A percentile compares a stretch with the other conserved stretches of the same genome.
phyloP scores from a whole-genome alignment of 345 rosid genomes.

The Eucalyptus cloeziana region DNA sequence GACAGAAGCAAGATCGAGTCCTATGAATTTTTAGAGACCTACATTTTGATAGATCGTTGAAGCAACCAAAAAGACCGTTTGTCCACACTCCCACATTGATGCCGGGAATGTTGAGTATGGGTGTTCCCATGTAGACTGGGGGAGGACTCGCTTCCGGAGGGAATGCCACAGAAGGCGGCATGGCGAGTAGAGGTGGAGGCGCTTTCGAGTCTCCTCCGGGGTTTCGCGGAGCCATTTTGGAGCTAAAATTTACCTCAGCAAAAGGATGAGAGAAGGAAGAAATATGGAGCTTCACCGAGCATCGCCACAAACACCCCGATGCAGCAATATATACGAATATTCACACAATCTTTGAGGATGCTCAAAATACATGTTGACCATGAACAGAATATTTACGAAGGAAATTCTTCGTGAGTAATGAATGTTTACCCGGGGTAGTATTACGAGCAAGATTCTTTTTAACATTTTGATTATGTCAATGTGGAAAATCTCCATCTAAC shows the following conservation, averaged over 20 bases:
- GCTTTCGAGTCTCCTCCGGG: neutral
- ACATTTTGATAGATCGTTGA: slow-evolving; percentile 2
- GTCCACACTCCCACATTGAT: neutral
- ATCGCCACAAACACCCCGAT: neutral
- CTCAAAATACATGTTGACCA: too few species aligned
- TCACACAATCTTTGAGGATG: too few species aligned
- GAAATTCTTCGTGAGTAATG: too few species aligned
- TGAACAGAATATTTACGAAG: too few species aligned
- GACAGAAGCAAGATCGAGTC: neutral
- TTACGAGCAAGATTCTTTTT: too few species aligned
- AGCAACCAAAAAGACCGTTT: slow-evolving; percentile 9
- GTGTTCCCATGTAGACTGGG: neutral
- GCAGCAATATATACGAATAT: neutral
- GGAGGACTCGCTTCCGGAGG: neutral
- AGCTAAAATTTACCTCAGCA: neutral
- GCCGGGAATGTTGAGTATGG: neutral
- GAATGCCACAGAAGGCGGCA: neutral
- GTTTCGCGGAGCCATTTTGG: neutral
- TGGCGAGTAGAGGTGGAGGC: neutral
- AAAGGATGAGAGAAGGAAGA: neutral
- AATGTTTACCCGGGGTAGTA: too few species aligned
- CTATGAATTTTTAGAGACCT: neutral
- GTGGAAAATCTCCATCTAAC: too few species aligned
- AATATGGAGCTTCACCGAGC: neutral
- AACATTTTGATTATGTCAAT: too few species aligned